phyloP scores from a whole-genome alignment of 129 eudicot species.

The Chrysanthemum lavandulifolium region DNA sequence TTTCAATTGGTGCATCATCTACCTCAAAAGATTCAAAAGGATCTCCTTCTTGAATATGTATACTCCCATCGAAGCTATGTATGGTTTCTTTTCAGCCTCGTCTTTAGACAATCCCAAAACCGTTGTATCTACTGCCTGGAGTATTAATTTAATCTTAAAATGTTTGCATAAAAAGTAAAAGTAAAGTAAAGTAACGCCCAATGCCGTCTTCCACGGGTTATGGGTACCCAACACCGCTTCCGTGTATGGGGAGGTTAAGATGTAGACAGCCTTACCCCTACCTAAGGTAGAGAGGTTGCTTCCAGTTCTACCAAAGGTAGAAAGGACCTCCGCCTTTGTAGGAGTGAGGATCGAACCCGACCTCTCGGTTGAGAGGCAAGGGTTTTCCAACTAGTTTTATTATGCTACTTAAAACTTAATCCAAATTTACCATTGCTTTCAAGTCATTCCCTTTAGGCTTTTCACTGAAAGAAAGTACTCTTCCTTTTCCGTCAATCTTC shows the following conservation, averaged over 20 bases:
- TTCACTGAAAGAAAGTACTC: slow-evolving; percentile 82
- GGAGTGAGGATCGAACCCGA: too few relatives aligned
- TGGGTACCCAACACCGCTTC: too few relatives aligned
- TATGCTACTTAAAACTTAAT: neutral
- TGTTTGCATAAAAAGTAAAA: too few relatives aligned
- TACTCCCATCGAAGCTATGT: slow-evolving; percentile 98
- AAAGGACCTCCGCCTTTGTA: too few relatives aligned
- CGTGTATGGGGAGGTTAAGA: too few relatives aligned
- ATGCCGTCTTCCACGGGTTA: too few relatives aligned
- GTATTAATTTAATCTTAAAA: neutral
- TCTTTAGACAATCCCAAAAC: slow-evolving; percentile 78
- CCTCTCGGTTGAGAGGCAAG: too few relatives aligned
- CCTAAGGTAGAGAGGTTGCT: too few relatives aligned
- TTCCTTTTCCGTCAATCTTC: slow-evolving; percentile 85
- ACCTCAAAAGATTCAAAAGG: slow-evolving; percentile 83
- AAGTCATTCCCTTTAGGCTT: slow-evolving; percentile 88
- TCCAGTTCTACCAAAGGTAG: too few relatives aligned
- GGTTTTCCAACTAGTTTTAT: slow-evolving; percentile 4
- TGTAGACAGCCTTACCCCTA: too few relatives aligned
- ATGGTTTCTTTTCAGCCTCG: slow-evolving; percentile 89
- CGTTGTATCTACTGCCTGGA: slow-evolving; percentile 94
- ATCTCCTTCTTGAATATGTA: slow-evolving; percentile 88
- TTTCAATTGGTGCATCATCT: slow-evolving; percentile 10
- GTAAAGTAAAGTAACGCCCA: too few relatives aligned
- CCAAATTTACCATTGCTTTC: slow-evolving; percentile 71